Base-by-base conservation (phyloP, 2,329 filamentous ascomycete genomes). In the Sporothrix euskadiensis region DNA sequence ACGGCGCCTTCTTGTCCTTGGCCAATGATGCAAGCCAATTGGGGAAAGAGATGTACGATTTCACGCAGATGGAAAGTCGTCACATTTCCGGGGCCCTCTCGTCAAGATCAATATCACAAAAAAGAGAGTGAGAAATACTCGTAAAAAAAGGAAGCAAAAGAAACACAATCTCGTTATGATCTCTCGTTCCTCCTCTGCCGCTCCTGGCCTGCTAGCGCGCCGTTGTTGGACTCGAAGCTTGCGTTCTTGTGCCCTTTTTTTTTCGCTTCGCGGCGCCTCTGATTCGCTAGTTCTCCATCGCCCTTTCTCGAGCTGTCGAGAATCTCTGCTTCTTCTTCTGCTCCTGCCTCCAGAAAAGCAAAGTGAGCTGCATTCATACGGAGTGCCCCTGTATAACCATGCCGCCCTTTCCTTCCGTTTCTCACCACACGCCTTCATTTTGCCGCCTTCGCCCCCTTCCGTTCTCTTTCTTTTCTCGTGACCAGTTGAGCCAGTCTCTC, bases 11-110 rank as follows among this genome's bases (percentile, higher is more conserved):
- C 47, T 32, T 22, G n/a, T n/a, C 35, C 47, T 57, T 47, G 66
- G 30, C 69, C 72, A 73, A 71, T 71, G 72, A 65, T 32, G 73
- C 73, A 32, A 26, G 69, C 52, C 69, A 74, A 74, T 71, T 69
- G 69, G 35, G 49, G 9, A 35, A 19, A 12, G 30, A 39, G 59
- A 9, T 14, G 59, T 35, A 30, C 30, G 8, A 59, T 35, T 59
- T 14, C 30, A n/a, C 56, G 32, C 16, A 59, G 30, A 19, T 35
- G 30, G 56, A 59, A 59, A 44, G 61, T 5, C 22, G 39, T 47
- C n/a, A 41, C n/a, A 35, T 35, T 44, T 35, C 35, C 12, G 10
- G 59, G 39, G 26, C 22, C 63, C 22, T 49, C 63, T 49, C 41
- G 16, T 19, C 7, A 61, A 61, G 16, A 7, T 59, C 26, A 35